These are phyloP conservation scores for Barnettozyma siamensis DNA, from an alignment of 805 yeast species.

Conservation along the genomic window DNA sequence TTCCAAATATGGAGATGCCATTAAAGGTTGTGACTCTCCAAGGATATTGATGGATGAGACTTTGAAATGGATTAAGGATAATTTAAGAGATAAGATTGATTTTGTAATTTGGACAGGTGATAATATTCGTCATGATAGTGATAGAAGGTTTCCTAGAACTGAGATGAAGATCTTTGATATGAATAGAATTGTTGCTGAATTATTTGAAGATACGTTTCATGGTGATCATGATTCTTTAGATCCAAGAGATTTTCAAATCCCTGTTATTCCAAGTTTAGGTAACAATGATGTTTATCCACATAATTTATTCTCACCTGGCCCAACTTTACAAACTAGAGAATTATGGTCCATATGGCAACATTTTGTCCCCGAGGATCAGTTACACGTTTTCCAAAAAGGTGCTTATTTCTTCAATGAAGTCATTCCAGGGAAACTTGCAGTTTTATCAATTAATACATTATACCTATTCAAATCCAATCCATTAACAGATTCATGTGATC, in stretches of 20 bases:
- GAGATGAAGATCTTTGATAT: slow-evolving; percentile 65
- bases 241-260: slow-evolving; percentile 40
- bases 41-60: slow-evolving; percentile 54
- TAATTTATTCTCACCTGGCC: slow-evolving; percentile 79
- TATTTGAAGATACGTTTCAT: slow-evolving; percentile 48
- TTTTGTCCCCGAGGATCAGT: slow-evolving; percentile 71
- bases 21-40: slow-evolving; percentile 76
- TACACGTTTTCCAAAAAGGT: slow-evolving; percentile 67
- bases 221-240: slow-evolving; percentile 26
- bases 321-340: slow-evolving; percentile 82
- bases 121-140: slow-evolving; percentile 80
- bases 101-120: slow-evolving; percentile 92
- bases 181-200: slow-evolving; percentile 52
- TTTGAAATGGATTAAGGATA: slow-evolving; percentile 56
- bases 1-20: slow-evolving; percentile 68
- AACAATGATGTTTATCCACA: slow-evolving; percentile 90
- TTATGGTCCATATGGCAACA: slow-evolving; percentile 66
- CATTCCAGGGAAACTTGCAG: slow-evolving; percentile 74
- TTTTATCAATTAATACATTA: slow-evolving; percentile 71
- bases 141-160: slow-evolving; percentile 66
- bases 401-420: slow-evolving; percentile 72
- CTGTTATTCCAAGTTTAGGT: slow-evolving; percentile 68
- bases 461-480: slow-evolving; percentile 76
- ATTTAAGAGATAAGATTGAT: slow-evolving; percentile 71
- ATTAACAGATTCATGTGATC: slow-evolving; percentile 73